Evolutionary conservation across 2,329 filamentous ascomycete species (phyloP), one percentile per base, ranked within the genome.

Genomic region (Ascochyta pisi): DNA sequence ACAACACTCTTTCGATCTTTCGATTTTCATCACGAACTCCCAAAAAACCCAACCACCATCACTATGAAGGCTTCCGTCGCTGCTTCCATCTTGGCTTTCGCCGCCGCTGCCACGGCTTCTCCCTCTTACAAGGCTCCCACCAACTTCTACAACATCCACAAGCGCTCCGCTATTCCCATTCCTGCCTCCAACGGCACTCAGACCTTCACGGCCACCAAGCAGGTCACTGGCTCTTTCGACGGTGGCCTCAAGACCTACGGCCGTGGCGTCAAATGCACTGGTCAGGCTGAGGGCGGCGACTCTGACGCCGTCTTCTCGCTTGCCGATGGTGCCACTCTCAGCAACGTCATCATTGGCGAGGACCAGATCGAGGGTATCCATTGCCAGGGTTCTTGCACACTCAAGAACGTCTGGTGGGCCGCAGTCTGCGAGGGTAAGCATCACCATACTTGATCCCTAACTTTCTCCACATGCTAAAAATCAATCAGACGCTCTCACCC

Each of bases 281-380:
- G 67, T 31, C 76, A 81, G 42, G 62, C 67, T 12, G 79, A 81
- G 61, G 78, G 78, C 42, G 76, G 69, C 43, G 71, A 76, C 48
- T 62, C 69, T 0, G 79, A 81, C 40, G 79, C 82, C 37, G 81
- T 83, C 67, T 84, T 83, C 75, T 76, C 81, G 57, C 73, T 84
- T 35, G 74, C 78, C 59, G 69, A 78, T 27, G 81, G 81, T 16
- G 82, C 77, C 19, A 79, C 79, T 19, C 71, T 84, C 40, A 78
- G 75, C 61, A 83, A 83, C 63, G 81, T 79, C 68, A 83, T 84
- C 69, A 83, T 84, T 52, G 81, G 82, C 19, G 71, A 73, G 29
- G 77, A 79, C 55, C 78, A 82, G 64, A 75, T 78, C 23, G 82
- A 58, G 37, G 55, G 55, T 29, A 52, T 58, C 7, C 55, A 58